phyloP scores from a whole-genome alignment of 2,329 filamentous ascomycete species.

The Aspergillus sp. region DNA sequence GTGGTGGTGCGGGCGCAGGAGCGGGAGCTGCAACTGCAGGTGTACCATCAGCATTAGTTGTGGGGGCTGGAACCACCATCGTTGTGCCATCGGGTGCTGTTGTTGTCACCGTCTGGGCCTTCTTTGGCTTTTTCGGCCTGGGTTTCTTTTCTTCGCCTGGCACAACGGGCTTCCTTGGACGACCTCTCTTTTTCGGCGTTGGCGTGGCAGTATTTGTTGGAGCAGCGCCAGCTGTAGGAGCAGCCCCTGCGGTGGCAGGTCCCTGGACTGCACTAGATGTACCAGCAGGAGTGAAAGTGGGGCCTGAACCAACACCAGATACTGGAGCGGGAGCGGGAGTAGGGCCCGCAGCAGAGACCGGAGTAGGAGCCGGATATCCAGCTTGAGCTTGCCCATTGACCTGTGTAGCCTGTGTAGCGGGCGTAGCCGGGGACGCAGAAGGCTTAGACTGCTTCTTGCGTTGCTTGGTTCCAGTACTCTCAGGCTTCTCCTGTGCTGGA shows the following conservation, averaged over 20 bases:
- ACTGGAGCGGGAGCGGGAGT: neutral
- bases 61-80: constrained; percentile 11
- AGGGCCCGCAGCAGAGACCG: neutral
- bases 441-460: constrained; percentile 16
- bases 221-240: neutral
- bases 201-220: neutral
- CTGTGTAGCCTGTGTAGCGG: constrained; percentile 13
- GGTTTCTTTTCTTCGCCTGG: constrained; percentile 24
- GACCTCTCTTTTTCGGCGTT: constrained; percentile 31
- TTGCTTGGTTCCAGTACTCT: constrained; percentile 10
- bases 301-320: neutral
- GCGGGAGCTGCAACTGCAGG: neutral
- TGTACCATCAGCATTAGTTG: constrained; percentile 14
- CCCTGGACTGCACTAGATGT: neutral
- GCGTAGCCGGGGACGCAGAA: constrained; percentile 10
- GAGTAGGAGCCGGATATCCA: constrained; percentile 7
- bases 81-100: constrained; percentile 13
- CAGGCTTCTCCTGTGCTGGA: constrained; percentile 13
- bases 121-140: constrained; percentile 21
- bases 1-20: constrained; percentile 5
- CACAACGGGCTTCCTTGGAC: constrained; percentile 30
- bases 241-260: neutral
- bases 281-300: neutral
- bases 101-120: constrained; percentile 25
- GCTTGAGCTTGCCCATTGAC: constrained; percentile 18